These are phyloP conservation scores for Thraustotheca clavata DNA, from an alignment of 352 stramenopile genomes.

Conservation along the genomic window DNA sequence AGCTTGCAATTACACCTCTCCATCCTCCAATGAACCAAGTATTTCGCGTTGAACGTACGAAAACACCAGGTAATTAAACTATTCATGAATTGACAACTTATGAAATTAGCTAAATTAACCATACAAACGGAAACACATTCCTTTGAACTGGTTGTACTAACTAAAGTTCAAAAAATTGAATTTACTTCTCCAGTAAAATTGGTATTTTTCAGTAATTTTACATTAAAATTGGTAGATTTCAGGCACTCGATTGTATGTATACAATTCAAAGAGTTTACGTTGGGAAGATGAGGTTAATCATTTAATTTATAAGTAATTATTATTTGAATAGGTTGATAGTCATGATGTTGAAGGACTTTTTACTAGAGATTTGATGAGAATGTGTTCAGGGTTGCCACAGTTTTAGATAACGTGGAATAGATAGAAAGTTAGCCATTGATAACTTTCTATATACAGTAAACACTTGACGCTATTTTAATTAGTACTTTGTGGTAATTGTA, in stretches of 20 bases:
- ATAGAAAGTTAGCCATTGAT: constrained; percentile 16
- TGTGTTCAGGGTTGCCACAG: constrained; percentile 53
- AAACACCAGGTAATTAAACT: constrained; percentile 25
- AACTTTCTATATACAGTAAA: no score
- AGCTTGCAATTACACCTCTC: constrained; percentile 46
- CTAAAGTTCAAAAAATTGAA: constrained; percentile 11
- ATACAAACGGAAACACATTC: constrained; percentile 43
- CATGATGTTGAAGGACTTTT: constrained; percentile 75
- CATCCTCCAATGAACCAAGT: constrained; percentile 49
- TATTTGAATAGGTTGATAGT: constrained; percentile 38
- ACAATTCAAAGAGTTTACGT: constrained; percentile 53
- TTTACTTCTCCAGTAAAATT: constrained; percentile 2
- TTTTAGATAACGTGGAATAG: constrained; percentile 60
- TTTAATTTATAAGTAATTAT: neutral
- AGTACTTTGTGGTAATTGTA: no score
- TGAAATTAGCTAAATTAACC: constrained; percentile 33
- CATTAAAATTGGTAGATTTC: constrained; percentile 42
- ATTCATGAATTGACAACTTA: neutral
- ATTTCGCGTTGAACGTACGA: constrained; percentile 38
- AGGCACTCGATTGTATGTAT: constrained; percentile 58
- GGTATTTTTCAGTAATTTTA: neutral
- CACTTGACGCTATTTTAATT: no score
- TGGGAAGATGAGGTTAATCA: constrained; percentile 65
- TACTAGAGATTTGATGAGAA: constrained; percentile 72
- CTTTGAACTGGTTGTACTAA: constrained; percentile 51